A percentile compares a stretch with the other conserved stretches of the same genome.
These are phyloP conservation scores for Filosporella fistucella DNA, from an alignment of 495 filamentous ascomycete species.

Conservation along the genomic window DNA sequence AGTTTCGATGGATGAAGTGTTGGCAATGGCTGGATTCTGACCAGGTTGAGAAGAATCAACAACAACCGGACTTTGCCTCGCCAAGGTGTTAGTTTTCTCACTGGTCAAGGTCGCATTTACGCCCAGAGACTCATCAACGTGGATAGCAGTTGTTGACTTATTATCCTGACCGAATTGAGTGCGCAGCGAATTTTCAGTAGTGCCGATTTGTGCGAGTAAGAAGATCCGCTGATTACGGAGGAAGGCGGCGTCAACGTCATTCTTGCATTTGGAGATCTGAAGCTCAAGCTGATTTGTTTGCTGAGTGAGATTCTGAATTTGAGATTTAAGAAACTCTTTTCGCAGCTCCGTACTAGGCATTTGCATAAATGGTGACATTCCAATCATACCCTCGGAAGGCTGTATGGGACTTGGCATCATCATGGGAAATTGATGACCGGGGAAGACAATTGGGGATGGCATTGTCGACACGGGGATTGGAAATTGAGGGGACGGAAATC, in stretches of 20 bases:
- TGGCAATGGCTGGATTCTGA: too few species aligned
- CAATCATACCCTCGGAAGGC: neutral
- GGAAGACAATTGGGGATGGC: slow-evolving; percentile 21
- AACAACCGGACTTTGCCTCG: neutral
- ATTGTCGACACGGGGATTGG: slow-evolving; percentile 20
- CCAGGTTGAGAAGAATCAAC: neutral
- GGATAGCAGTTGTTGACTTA: too few species aligned
- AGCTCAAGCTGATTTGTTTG: slow-evolving; percentile 39
- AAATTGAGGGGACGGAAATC: slow-evolving; percentile 12
- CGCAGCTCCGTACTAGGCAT: neutral
- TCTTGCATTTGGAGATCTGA: slow-evolving; percentile 41
- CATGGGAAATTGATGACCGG: slow-evolving; percentile 16
- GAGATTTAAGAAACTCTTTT: slow-evolving; percentile 14
- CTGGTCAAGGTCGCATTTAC: too few species aligned
- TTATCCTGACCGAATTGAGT: slow-evolving; percentile 11
- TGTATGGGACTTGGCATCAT: neutral
- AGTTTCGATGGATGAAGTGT: too few species aligned
- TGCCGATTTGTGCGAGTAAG: slow-evolving; percentile 11
- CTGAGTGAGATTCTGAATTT: slow-evolving; percentile 20
- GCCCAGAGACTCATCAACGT: too few species aligned
- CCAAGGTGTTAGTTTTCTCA: too few species aligned
- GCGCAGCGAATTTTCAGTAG: slow-evolving; percentile 13
- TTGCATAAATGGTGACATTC: slow-evolving; percentile 5
- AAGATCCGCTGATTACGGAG: slow-evolving; percentile 9
- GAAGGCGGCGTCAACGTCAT: slow-evolving; percentile 41